phyloP scores from a whole-genome alignment of 305 asterid genomes.

The Nicotiana rustica region DNA sequence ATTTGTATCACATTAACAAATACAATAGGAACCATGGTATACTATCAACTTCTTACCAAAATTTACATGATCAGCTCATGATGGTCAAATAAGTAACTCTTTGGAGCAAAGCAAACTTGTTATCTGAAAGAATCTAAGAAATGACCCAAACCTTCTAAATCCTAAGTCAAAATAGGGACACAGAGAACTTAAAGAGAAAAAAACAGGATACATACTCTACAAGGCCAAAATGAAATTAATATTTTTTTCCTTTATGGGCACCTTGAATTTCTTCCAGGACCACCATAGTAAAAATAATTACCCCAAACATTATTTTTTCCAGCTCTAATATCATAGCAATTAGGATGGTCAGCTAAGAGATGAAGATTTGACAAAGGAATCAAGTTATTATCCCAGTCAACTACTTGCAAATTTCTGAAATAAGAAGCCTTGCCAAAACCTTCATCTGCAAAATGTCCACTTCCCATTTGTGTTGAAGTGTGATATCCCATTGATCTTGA shows the following conservation, averaged over 20 bases:
- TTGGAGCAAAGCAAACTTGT: constrained; percentile 4
- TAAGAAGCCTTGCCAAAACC: constrained; percentile 89
- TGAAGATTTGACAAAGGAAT: constrained; percentile 77
- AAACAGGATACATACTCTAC: constrained; percentile 38
- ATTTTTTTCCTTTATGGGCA: constrained; percentile 55
- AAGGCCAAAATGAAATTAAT: constrained; percentile 29
- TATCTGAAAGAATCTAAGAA: constrained; percentile 43
- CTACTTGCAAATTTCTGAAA: constrained; percentile 84
- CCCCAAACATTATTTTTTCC: constrained; percentile 93
- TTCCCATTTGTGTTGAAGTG: constrained; percentile 94
- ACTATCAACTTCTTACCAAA: constrained; percentile 34
- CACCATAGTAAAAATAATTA: constrained; percentile 89
- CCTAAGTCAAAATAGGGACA: constrained; percentile 32
- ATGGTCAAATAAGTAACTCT: constrained; percentile 22
- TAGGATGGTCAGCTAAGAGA: constrained; percentile 91
- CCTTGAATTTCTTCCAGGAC: constrained; percentile 84
- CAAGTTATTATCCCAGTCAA: constrained; percentile 92
- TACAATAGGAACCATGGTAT: neutral
- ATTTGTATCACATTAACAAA: neutral
- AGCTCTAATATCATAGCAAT: constrained; percentile 82
- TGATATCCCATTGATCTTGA: constrained; percentile 73
- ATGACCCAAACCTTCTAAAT: constrained; percentile 38
- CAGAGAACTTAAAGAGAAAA: constrained; percentile 38
- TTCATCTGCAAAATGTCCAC: constrained; percentile 92
- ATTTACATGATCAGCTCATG: constrained; percentile 54